phyloP scores from a whole-genome alignment of 495 filamentous ascomycete genomes.

The Tuber umbilicatum region DNA sequence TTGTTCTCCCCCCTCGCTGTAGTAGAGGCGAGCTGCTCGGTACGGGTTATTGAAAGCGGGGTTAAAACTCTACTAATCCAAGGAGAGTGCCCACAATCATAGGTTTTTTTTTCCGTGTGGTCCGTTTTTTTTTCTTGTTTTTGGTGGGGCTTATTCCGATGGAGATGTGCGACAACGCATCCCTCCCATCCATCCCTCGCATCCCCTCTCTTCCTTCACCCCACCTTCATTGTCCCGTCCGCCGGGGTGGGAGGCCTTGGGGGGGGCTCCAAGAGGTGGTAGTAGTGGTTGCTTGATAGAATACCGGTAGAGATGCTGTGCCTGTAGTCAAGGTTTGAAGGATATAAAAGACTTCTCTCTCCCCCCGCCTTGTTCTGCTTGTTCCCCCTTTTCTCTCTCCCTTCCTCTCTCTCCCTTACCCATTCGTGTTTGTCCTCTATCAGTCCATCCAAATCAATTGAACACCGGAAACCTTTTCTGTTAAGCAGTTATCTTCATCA shows the following conservation, averaged over 20 bases:
- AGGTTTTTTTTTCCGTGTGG: background rate
- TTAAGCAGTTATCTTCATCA: background rate
- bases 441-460: background rate
- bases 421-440: constrained; percentile 6
- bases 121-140: background rate
- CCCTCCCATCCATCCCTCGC: background rate
- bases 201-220: background rate
- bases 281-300: background rate
- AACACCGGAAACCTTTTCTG: constrained; percentile 8
- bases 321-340: background rate
- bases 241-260: background rate
- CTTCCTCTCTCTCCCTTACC: constrained; percentile 14
- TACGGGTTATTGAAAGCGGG: background rate
- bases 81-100: background rate
- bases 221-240: background rate
- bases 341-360: constrained; percentile 3
- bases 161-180: background rate
- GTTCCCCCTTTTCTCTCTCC: constrained; percentile 10
- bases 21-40: background rate
- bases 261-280: background rate
- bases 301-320: background rate
- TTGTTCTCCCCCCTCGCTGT: background rate
- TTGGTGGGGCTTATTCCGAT: background rate
- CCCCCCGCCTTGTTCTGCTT: background rate
- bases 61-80: background rate